Percentiles rank a stretch among this genome's conserved stretches.
These are phyloP conservation scores for Scedosporium apiospermum DNA, from an alignment of 2,329 filamentous ascomycete species.

Conservation along the genomic window DNA sequence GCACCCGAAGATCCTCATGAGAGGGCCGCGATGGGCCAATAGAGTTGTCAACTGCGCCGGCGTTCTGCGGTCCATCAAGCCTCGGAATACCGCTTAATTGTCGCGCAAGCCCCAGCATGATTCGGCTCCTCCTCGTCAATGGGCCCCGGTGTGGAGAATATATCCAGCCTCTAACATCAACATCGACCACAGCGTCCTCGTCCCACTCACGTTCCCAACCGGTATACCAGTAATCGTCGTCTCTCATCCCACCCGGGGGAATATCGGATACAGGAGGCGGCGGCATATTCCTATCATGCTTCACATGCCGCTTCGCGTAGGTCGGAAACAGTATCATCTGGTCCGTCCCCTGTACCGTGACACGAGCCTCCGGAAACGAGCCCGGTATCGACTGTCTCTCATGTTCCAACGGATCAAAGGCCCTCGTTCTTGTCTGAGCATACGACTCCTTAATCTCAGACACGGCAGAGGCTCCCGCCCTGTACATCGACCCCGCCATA, in stretches of 20 bases:
- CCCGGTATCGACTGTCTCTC: conserved; percentile 51
- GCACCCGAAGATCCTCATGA: conserved; percentile 42
- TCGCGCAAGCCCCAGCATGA: conserved; percentile 77
- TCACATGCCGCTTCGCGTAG: conserved; percentile 69
- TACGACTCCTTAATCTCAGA: conserved; percentile 51
- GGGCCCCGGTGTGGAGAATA: conserved; percentile 79
- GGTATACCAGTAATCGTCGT: conserved; percentile 65
- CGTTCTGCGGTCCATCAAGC: conserved; percentile 32
- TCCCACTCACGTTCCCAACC: conserved; percentile 76
- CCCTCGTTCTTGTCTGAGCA: conserved; percentile 37
- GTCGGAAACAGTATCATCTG: conserved; percentile 95
- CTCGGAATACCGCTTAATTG: conserved; percentile 80
- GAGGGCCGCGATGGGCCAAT: conserved; percentile 22
- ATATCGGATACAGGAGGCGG: conserved; percentile 18
- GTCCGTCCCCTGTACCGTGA: conserved; percentile 70
- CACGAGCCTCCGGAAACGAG: conserved; percentile 76
- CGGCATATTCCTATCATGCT: conserved; percentile 25
- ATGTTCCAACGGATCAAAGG: conserved; percentile 16
- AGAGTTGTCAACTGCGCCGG: conserved; percentile 7
- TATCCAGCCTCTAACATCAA: conserved; percentile 93
- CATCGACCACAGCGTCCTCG: conserved; percentile 78
- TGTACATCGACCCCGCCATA: conserved; percentile 48
- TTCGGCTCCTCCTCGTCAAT: conserved; percentile 75
- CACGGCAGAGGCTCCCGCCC: conserved; percentile 46
- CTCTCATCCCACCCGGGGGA: conserved; percentile 33